Percentiles rank a stretch among this genome's conserved stretches.
Conservation (phyloP, 169 alveolate genomes). For the Plasmodium vivax region DNA sequence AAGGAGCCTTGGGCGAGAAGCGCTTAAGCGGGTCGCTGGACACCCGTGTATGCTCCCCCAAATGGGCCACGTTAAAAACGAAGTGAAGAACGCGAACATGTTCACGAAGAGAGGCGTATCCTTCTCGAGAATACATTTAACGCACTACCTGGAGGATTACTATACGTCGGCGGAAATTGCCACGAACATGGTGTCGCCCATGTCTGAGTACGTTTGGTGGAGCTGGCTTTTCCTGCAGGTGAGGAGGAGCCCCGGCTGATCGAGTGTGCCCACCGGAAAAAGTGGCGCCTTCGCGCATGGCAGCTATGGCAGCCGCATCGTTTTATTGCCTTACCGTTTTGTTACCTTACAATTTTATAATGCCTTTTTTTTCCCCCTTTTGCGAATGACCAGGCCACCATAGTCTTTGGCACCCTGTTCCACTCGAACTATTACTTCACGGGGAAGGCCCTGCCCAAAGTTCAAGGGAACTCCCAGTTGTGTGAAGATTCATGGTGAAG, state of each 20-base stretch:
- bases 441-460: slow-evolving; percentile 87
- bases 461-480: slow-evolving; percentile 86
- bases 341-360: neutral
- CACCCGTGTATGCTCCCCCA: neutral
- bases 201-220: slow-evolving; percentile 82
- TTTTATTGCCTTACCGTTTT: too few species aligned
- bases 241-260: neutral
- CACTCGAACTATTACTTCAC: slow-evolving; percentile 88
- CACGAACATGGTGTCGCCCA: slow-evolving; percentile 80
- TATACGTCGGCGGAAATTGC: slow-evolving; percentile 78
- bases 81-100: neutral
- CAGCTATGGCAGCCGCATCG: neutral
- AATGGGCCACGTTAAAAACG: neutral
- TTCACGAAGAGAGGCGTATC: slow-evolving; percentile 22
- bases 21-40: neutral
- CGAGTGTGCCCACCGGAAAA: neutral
- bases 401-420: slow-evolving; percentile 83
- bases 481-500: slow-evolving; percentile 84
- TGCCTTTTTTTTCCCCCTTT: neutral
- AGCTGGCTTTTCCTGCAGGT: slow-evolving; percentile 76
- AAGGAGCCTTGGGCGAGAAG: slow-evolving; percentile 17
- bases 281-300: neutral
- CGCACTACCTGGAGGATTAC: slow-evolving; percentile 79
- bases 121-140: slow-evolving; percentile 49
- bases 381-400: slow-evolving; percentile 75